A percentile compares a stretch with the other conserved stretches of the same genome.
phyloP scores from a whole-genome alignment of 2,329 filamentous ascomycete species.

The Sordariomycetes sp. region DNA sequence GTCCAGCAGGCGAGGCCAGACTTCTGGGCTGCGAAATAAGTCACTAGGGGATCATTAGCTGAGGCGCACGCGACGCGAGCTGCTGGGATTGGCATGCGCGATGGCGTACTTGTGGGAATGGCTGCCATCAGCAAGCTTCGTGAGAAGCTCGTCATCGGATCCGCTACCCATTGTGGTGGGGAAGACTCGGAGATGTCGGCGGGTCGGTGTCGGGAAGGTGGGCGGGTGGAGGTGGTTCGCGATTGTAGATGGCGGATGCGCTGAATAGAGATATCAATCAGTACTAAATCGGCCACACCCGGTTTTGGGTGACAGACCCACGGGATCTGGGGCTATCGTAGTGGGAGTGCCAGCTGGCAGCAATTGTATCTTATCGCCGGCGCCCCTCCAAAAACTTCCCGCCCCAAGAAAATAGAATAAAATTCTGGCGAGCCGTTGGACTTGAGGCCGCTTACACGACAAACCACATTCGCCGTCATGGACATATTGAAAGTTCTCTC shows the following conservation, averaged over 20 bases:
- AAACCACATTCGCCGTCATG: constrained; percentile 27
- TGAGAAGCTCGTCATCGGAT: neutral
- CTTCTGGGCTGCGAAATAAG: neutral
- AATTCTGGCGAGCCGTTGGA: neutral
- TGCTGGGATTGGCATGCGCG: neutral
- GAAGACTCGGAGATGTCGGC: neutral
- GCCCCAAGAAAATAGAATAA: neutral
- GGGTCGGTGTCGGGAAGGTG: neutral
- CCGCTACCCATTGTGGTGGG: neutral
- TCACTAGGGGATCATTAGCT: neutral
- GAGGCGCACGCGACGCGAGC: neutral
- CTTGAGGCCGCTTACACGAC: neutral
- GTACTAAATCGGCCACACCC: neutral
- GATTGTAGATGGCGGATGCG: neutral
- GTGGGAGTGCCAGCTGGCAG: neutral
- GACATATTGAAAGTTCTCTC: constrained; percentile 64
- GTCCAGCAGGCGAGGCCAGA: constrained; percentile 1
- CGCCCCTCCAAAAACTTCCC: neutral
- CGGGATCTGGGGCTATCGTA: neutral
- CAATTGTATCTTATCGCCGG: neutral
- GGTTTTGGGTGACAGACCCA: neutral
- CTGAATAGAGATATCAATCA: neutral
- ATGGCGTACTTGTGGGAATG: constrained; percentile 3
- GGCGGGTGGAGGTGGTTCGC: neutral
- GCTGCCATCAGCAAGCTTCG: constrained; percentile 3